These are phyloP conservation scores for Euphorbia corollata DNA, from an alignment of 441 rosid species.

Conservation along the genomic window DNA sequence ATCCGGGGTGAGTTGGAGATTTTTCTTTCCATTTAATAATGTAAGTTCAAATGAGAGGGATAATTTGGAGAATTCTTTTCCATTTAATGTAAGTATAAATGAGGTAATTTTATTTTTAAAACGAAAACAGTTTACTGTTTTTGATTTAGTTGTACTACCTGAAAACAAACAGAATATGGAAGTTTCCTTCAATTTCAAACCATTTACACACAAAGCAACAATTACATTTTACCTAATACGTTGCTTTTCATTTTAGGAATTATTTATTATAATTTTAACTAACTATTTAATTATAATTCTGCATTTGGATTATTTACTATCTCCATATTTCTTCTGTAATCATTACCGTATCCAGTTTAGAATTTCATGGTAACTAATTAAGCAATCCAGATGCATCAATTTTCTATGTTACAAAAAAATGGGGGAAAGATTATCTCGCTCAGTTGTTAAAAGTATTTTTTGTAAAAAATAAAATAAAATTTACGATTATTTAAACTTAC, in stretches of 20 bases:
- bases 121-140: not conserved
- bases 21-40: too few relatives aligned
- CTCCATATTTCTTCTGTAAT: constrained; percentile 21
- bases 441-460: too few relatives aligned
- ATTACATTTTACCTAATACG: constrained; percentile 37
- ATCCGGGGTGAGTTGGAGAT: too few relatives aligned
- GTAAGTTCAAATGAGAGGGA: too few relatives aligned
- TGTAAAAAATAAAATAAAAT: too few relatives aligned
- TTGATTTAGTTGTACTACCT: constrained; percentile 24
- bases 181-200: constrained; percentile 34
- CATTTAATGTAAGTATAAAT: too few relatives aligned
- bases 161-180: constrained; percentile 21
- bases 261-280: constrained; percentile 9
- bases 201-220: constrained; percentile 45
- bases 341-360: constrained; percentile 22
- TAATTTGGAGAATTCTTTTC: too few relatives aligned
- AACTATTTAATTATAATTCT: not conserved
- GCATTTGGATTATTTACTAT: constrained; percentile 20
- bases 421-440: too few relatives aligned
- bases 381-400: not conserved
- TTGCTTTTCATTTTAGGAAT: constrained; percentile 32
- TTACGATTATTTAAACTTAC: too few relatives aligned
- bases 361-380: constrained; percentile 9
- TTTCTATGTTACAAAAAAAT: too few relatives aligned
- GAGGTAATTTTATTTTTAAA: too few relatives aligned